A percentile compares a stretch with the other conserved stretches of the same genome.
Conservation (phyloP, 306 rosid genomes). For the Lathyrus tuberosus region DNA sequence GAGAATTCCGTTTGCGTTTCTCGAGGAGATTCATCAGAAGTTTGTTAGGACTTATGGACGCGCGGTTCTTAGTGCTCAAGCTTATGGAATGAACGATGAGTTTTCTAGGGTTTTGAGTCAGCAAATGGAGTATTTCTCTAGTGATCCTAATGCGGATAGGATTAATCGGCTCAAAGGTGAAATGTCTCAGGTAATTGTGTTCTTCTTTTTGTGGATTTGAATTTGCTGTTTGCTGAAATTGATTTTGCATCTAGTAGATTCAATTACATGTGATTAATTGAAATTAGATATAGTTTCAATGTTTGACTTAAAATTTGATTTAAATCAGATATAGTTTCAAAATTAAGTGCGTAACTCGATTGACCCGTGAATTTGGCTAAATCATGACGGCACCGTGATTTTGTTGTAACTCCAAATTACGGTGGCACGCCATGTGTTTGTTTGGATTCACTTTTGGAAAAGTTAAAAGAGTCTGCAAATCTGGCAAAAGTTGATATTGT, state of each 20-base stretch:
- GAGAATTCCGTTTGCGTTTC: constrained; percentile 91
- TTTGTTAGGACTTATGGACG: constrained; percentile 93
- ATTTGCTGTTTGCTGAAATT: background rate
- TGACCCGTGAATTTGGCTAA: background rate
- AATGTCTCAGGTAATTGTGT: constrained; percentile 97
- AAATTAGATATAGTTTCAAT: background rate
- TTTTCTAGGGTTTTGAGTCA: constrained; percentile 92
- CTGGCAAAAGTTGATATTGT: no score
- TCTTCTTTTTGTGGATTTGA: background rate
- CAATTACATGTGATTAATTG: background rate
- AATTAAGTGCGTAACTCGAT: background rate
- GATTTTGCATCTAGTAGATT: background rate
- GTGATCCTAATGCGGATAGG: constrained; percentile 96
- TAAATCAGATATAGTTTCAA: background rate
- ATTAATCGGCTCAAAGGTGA: constrained; percentile 93
- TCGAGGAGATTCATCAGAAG: constrained; percentile 91
- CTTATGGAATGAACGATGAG: constrained; percentile 95
- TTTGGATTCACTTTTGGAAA: background rate
- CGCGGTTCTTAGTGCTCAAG: constrained; percentile 76
- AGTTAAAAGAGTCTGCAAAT: no score
- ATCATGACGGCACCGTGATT: background rate
- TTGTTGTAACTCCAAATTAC: background rate
- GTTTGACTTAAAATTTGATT: background rate
- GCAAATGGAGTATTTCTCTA: constrained; percentile 88
- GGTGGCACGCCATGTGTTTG: background rate